Conservation (phyloP, 202 grass and related monocot genomes). For the Panicum hallii region DNA sequence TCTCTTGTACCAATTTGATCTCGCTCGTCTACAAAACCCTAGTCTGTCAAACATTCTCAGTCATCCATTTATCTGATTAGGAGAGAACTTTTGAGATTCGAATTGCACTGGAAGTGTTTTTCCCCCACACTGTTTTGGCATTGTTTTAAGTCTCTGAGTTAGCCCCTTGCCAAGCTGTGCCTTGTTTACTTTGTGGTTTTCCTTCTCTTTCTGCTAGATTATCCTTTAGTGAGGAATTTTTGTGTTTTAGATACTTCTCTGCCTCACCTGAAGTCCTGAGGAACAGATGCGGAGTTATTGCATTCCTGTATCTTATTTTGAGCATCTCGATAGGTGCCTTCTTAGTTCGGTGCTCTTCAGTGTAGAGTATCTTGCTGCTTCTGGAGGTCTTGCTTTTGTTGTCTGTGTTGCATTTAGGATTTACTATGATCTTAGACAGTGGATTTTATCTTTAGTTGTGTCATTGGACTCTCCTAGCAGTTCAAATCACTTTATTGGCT, state of each 20-base stretch:
- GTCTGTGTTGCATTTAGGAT: constrained; percentile 22
- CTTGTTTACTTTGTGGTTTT: constrained; percentile 9
- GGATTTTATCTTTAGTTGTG: background rate
- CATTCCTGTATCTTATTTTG: constrained; percentile 30
- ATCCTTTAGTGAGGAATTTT: background rate
- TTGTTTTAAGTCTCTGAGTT: no score
- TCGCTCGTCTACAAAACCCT: background rate
- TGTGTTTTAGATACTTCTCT: constrained; percentile 10
- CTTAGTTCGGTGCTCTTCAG: constrained; percentile 12
- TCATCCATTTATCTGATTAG: background rate
- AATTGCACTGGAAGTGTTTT: background rate
- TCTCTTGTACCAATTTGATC: background rate
- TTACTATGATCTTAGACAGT: background rate
- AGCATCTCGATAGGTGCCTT: constrained; percentile 4
- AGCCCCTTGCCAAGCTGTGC: background rate
- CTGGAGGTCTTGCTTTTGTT: constrained; percentile 11
- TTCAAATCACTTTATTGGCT: background rate
- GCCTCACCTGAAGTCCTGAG: background rate
- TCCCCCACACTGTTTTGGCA: no score
- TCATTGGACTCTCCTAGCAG: background rate
- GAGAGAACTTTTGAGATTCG: constrained; percentile 7
- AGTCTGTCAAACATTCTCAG: background rate
- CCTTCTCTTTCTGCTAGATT: background rate
- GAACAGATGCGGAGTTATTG: background rate
- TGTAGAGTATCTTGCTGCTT: constrained; percentile 15